These are phyloP conservation scores for Elaeis oleifera DNA, from an alignment of 202 grass and related monocot genomes.

Conservation along the genomic window DNA sequence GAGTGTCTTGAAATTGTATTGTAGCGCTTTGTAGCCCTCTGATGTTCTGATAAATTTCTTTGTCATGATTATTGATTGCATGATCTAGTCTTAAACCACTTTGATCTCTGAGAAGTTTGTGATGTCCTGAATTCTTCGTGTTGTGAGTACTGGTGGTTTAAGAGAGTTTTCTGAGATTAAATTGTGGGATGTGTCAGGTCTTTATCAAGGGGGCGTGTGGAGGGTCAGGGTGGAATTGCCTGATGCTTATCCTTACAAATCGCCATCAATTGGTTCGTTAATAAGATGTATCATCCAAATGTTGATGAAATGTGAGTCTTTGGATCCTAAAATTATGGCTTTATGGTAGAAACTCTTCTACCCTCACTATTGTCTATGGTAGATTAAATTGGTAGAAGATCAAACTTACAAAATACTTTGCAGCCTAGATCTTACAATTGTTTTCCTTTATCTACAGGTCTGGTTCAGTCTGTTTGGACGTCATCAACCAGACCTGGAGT, in stretches of 20 bases:
- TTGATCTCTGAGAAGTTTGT: too few species aligned
- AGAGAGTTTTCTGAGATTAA: slow-evolving; percentile 1
- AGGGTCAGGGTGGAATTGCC: slow-evolving; percentile 52
- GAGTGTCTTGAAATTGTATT: too few species aligned
- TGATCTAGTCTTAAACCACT: too few species aligned
- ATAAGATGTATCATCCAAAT: slow-evolving; percentile 71
- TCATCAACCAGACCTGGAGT: slow-evolving; percentile 66
- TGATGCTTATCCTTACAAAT: slow-evolving; percentile 59
- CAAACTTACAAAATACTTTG: background rate
- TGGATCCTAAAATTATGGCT: background rate
- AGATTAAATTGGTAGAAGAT: background rate
- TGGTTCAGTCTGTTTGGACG: slow-evolving; percentile 57
- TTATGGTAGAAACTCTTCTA: background rate
- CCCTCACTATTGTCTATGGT: background rate
- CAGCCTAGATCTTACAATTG: background rate
- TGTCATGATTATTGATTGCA: too few species aligned
- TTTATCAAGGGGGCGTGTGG: slow-evolving; percentile 64
- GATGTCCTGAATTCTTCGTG: background rate
- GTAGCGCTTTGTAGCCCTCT: too few species aligned
- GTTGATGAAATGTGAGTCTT: slow-evolving; percentile 63
- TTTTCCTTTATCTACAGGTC: slow-evolving; percentile 31
- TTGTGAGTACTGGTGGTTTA: background rate
- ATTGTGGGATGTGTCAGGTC: slow-evolving; percentile 32
- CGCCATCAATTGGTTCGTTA: slow-evolving; percentile 54
- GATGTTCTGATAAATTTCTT: too few species aligned